A percentile compares a stretch with the other conserved stretches of the same genome.
Conservation (phyloP, 1,284 basidiomycete genomes). For the Papiliotrema flavescens region DNA sequence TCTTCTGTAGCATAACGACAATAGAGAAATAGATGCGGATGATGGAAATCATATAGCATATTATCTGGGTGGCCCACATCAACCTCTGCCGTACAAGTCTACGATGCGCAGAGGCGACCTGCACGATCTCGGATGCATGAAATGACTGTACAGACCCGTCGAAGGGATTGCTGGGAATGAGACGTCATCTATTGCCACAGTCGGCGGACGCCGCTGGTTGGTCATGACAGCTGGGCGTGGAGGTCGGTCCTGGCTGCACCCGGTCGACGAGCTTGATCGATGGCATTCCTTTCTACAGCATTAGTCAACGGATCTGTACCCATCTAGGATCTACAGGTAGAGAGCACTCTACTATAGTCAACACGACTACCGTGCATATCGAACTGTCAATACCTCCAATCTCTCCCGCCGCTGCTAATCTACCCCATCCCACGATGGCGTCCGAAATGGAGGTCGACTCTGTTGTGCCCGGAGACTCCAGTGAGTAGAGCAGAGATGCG, state of each 20-base stretch:
- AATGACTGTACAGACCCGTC: no score
- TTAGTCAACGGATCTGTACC: no score
- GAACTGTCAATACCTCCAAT: background rate
- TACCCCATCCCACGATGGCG: constrained; percentile 26
- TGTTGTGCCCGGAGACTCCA: constrained; percentile 38
- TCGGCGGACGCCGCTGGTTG: no score
- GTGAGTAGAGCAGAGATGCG: constrained; percentile 22
- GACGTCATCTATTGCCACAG: no score
- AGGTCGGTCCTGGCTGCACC: no score
- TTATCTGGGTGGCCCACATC: no score
- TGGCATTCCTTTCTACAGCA: no score
- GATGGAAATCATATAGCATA: background rate
- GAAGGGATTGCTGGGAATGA: no score
- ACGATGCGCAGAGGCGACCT: background rate
- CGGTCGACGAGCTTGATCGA: no score
- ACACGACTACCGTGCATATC: background rate
- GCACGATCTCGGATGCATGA: background rate
- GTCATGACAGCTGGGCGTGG: no score
- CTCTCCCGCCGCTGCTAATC: background rate
- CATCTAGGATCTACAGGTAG: no score
- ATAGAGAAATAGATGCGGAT: background rate
- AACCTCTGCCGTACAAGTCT: background rate
- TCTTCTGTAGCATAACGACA: background rate
- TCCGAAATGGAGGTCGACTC: constrained; percentile 46
- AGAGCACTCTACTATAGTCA: no score